A percentile compares a stretch with the other conserved stretches of the same genome.
phyloP scores from a whole-genome alignment of 768 basidiomycete species.

The Trametes maxima region DNA sequence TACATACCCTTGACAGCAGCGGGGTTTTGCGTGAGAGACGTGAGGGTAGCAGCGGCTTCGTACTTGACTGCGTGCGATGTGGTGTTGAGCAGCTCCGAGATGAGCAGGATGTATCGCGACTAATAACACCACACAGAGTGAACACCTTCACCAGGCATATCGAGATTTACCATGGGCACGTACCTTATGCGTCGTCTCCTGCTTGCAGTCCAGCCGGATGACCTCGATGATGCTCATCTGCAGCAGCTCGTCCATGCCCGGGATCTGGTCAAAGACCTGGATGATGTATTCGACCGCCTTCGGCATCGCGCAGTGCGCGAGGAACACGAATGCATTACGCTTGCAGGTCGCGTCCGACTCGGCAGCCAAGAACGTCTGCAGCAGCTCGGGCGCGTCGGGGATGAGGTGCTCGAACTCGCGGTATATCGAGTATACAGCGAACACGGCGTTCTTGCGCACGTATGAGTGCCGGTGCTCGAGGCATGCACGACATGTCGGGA shows the following conservation, averaged over 20 bases:
- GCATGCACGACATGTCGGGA: conserved; percentile 91
- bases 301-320: conserved; percentile 81
- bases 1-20: conserved; percentile 88
- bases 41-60: conserved; percentile 94
- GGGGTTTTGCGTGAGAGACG: conserved; percentile 91
- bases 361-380: conserved; percentile 93
- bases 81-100: conserved; percentile 89
- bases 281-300: conserved; percentile 93
- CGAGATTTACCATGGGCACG: conserved; percentile 32
- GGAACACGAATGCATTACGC: conserved; percentile 95
- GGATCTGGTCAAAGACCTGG: conserved; percentile 81
- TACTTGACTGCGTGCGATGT: conserved; percentile 95
- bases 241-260: conserved; percentile 83
- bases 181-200: conserved; percentile 81
- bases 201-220: conserved; percentile 86
- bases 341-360: conserved; percentile 97
- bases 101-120: conserved; percentile 92
- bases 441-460: conserved; percentile 97
- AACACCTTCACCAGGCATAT: background rate
- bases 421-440: conserved; percentile 93
- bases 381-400: conserved; percentile 94
- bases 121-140: conserved; percentile 33
- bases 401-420: conserved; percentile 93
- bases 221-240: conserved; percentile 97
- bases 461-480: conserved; percentile 98